Evolutionary conservation across 495 filamentous ascomycete genomes (phyloP).

Genomic region (Niebla homalea): DNA sequence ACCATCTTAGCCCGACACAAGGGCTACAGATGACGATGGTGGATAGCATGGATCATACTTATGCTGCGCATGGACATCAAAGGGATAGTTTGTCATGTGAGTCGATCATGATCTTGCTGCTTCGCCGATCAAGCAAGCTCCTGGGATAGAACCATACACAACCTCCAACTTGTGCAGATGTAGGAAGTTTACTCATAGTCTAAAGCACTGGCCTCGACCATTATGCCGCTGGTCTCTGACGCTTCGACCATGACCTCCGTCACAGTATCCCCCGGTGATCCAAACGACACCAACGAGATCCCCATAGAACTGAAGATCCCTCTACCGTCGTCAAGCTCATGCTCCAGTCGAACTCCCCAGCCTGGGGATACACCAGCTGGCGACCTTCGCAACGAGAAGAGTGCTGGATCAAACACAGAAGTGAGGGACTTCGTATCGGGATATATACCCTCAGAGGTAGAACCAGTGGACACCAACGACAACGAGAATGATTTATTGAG

Average conservation of each 20-base stretch:
- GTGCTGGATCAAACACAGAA: no score
- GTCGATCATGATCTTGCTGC: no score
- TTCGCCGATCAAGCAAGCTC: no score
- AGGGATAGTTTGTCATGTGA: slow-evolving; percentile 17
- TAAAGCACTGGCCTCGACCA: slow-evolving; percentile 18
- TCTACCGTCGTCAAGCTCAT: slow-evolving; percentile 9
- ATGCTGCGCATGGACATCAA: slow-evolving; percentile 13
- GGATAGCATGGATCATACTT: slow-evolving; percentile 15
- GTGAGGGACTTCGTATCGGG: no score
- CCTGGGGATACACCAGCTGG: no score
- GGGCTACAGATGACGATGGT: slow-evolving; percentile 10
- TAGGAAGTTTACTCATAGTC: slow-evolving; percentile 2
- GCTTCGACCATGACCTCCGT: slow-evolving; percentile 15
- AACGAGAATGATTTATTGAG: background rate
- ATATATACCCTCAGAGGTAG: slow-evolving; percentile 1
- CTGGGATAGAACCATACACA: background rate
- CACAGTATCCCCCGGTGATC: slow-evolving; percentile 12
- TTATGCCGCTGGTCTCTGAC: slow-evolving; percentile 14
- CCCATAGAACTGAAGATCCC: slow-evolving; percentile 16
- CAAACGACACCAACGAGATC: slow-evolving; percentile 1
- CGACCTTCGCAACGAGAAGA: no score
- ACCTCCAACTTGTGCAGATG: background rate
- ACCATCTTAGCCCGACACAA: slow-evolving; percentile 4
- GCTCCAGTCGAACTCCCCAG: background rate
- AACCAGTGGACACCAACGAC: background rate